A percentile compares a stretch with the other conserved stretches of the same genome.
phyloP scores from a whole-genome alignment of 73 alveolate species.

The Paramecium bursaria region DNA sequence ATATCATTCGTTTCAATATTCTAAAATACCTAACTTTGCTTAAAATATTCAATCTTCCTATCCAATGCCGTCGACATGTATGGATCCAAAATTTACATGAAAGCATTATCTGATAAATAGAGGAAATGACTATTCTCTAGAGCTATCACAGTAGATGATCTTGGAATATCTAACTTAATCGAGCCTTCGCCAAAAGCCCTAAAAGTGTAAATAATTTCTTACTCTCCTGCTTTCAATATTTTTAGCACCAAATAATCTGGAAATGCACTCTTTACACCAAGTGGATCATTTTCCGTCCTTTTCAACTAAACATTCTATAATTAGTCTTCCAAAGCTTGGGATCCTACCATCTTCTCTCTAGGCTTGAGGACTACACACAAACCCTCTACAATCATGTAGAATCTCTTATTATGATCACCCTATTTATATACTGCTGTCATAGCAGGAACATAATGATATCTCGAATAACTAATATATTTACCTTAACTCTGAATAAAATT shows the following conservation, averaged over 20 bases:
- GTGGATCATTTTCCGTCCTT: constrained; percentile 27
- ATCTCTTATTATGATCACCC: constrained; percentile 27
- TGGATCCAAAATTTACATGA: constrained; percentile 1
- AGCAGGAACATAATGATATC: constrained; percentile 44
- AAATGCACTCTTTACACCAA: constrained; percentile 31
- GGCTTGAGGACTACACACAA: constrained; percentile 46
- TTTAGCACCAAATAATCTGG: constrained; percentile 40
- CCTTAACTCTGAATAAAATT: constrained; percentile 47
- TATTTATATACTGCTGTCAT: background rate
- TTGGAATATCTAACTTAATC: constrained; percentile 6
- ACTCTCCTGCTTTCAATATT: constrained; percentile 51
- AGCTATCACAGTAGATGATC: constrained; percentile 37
- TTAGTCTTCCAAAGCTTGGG: background rate
- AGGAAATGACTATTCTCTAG: constrained; percentile 6
- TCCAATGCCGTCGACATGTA: constrained; percentile 20
- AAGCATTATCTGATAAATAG: constrained; percentile 14
- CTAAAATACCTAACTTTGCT: background rate
- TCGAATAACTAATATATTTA: too few species aligned
- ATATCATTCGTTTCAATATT: constrained; percentile 11
- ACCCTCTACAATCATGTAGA: constrained; percentile 4
- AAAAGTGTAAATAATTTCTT: background rate
- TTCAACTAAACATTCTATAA: too few species aligned
- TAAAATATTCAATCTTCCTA: background rate
- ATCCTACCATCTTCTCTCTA: constrained; percentile 49
- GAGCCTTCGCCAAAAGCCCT: constrained; percentile 51